Evolutionary conservation across 352 stramenopile species (phyloP).

Genomic region (Phytophthora megakarya): DNA sequence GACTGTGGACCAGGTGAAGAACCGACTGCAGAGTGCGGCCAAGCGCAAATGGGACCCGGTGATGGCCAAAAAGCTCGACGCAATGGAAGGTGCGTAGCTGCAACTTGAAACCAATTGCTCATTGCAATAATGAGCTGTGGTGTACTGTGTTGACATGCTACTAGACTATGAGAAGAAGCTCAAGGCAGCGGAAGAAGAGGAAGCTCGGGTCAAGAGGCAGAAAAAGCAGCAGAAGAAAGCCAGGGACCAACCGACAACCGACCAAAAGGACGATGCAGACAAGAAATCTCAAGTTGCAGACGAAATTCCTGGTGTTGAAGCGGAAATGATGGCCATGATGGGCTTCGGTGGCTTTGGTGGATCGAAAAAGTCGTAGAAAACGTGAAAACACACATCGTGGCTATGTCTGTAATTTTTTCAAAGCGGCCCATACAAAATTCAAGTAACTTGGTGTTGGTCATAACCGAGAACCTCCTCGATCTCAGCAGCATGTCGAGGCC

Average conservation of each 20-base stretch:
- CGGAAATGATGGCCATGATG: slow-evolving; percentile 93
- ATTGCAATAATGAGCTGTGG: too few relatives aligned
- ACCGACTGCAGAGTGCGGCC: slow-evolving; percentile 72
- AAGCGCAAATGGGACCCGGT: slow-evolving; percentile 88
- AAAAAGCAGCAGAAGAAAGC: slow-evolving; percentile 81
- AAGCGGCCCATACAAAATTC: not conserved
- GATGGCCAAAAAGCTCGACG: slow-evolving; percentile 81
- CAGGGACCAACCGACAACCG: slow-evolving; percentile 27
- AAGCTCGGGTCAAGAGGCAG: slow-evolving; percentile 67
- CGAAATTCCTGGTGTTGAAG: slow-evolving; percentile 43
- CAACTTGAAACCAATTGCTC: too few relatives aligned
- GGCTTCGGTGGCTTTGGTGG: slow-evolving; percentile 88
- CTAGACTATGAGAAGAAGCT: slow-evolving; percentile 91
- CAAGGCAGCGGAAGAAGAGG: slow-evolving; percentile 68
- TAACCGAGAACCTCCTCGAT: not conserved
- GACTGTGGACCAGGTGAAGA: slow-evolving; percentile 88
- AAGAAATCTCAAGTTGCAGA: slow-evolving; percentile 26
- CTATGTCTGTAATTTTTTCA: slow-evolving; percentile 13
- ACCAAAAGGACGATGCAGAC: slow-evolving; percentile 5
- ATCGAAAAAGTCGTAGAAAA: slow-evolving; percentile 67
- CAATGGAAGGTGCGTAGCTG: slow-evolving; percentile 63
- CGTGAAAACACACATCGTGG: not conserved
- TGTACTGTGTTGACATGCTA: too few relatives aligned
- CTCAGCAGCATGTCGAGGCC: slow-evolving; percentile 19
- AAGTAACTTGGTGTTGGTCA: not conserved